These are phyloP conservation scores for Trametes pubescens DNA, from an alignment of 1,284 basidiomycete genomes.

Conservation along the genomic window DNA sequence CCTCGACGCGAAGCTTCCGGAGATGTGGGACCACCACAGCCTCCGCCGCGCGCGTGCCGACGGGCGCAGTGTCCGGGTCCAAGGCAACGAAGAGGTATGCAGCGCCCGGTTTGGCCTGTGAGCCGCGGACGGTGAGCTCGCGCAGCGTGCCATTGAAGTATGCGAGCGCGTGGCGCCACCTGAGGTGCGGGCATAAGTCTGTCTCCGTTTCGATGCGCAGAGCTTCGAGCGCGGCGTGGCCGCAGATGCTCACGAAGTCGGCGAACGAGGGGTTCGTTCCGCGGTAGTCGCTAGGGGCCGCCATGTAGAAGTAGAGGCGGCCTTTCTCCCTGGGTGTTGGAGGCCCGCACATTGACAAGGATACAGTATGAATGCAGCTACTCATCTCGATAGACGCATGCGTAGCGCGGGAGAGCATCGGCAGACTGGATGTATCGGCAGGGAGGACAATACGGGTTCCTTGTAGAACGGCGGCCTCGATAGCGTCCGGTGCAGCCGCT, in stretches of 20 bases:
- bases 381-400: not conserved
- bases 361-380: too few species aligned
- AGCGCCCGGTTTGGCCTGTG: not conserved
- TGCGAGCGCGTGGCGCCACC: not conserved
- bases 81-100: not conserved
- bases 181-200: not conserved
- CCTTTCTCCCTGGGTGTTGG: not conserved
- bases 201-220: not conserved
- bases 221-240: not conserved
- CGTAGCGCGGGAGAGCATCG: not conserved
- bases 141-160: not conserved
- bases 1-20: not conserved
- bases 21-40: not conserved
- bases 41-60: not conserved
- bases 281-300: not conserved
- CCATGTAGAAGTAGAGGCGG: not conserved
- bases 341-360: too few species aligned
- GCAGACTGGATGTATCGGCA: not conserved
- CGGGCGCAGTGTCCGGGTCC: not conserved
- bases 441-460: not conserved
- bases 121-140: too few species aligned
- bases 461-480: not conserved
- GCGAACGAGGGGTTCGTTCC: not conserved
- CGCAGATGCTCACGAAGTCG: not conserved
- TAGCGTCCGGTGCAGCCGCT: not conserved